Base-by-base conservation (phyloP, 176 grass and related monocot species). In the Guadua angustifolia region DNA sequence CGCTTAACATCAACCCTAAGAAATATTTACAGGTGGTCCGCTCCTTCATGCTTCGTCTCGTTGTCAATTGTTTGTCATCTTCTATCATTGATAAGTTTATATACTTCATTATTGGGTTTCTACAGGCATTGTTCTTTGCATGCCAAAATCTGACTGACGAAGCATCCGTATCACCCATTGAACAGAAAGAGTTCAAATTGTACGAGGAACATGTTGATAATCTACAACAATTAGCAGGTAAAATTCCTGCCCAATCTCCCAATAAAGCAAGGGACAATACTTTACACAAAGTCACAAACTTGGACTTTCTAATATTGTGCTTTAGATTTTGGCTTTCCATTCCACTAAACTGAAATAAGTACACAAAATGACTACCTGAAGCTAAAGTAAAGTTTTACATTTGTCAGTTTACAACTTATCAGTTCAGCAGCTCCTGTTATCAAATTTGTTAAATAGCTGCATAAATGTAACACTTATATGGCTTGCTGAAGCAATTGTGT, bases 1-100 rank as follows among this genome's bases (percentile, higher is more conserved):
- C 87, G 58, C 62, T 95, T 65, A 98, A 89, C 56, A 72, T 98
- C 49, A 88, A 98, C 58, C 91, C 95, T 21, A 98, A 81, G 77
- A 93, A 90, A 83, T 95, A 98, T 83, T 79, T 98, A 10, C 87
- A 98, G 95, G 95, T 98, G 39, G 1, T 36, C 13, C 24, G 40
- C 14, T 73, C 3, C 25, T 80, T 90, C 33, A 19, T 74, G 43
- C 40, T 64, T 75, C 66, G 7, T 82, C 24, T 22, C 22, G 25
- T 5, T 11, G 1, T 81, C 21, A 1, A 2, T n/a, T 65, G 13
- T 72, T 57, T 87, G 22, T 16, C 22, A 32, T 60, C 18, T 12
- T 69, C 60, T 55, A 71, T 69, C 19, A 36, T 62, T 62, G 61
- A 49, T 71, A 19, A 4, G 77, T 26, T 59, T 16, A 40, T 9